Conservation (phyloP, 2,329 filamentous ascomycete genomes). For the Alternaria sp. region DNA sequence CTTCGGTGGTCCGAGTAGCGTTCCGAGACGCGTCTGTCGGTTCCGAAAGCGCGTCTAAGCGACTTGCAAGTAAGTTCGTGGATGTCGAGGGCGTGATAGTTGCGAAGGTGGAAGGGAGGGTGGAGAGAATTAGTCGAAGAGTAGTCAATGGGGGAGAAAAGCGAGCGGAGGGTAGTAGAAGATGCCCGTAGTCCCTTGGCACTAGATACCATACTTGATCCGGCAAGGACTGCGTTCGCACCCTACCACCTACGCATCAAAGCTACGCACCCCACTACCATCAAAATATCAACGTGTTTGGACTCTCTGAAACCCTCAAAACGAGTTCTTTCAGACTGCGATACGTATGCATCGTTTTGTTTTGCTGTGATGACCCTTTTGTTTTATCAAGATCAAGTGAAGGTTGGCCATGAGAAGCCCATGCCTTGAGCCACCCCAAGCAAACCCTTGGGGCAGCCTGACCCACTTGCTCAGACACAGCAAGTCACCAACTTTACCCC, state of each 20-base stretch:
- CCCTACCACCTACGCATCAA: slow-evolving; percentile 36
- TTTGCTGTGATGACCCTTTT: slow-evolving; percentile 9
- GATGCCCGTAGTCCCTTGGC: slow-evolving; percentile 30
- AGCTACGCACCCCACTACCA: slow-evolving; percentile 40
- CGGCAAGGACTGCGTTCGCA: slow-evolving; percentile 38
- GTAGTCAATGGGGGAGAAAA: slow-evolving; percentile 43
- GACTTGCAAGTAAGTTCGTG: slow-evolving; percentile 39
- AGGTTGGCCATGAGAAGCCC: slow-evolving; percentile 24
- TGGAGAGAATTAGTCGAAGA: slow-evolving; percentile 46
- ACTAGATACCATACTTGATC: slow-evolving; percentile 34
- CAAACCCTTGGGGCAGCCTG: slow-evolving; percentile 38
- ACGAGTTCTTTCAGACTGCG: slow-evolving; percentile 21
- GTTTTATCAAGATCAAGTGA: slow-evolving; percentile 17
- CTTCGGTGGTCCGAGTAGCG: slow-evolving; percentile 39
- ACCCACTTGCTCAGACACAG: slow-evolving; percentile 41
- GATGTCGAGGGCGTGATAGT: slow-evolving; percentile 37
- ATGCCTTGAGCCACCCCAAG: slow-evolving; percentile 41
- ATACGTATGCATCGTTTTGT: slow-evolving; percentile 17
- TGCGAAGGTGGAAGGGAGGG: slow-evolving; percentile 37
- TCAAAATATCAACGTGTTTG: slow-evolving; percentile 64
- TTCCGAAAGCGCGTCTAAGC: slow-evolving; percentile 55
- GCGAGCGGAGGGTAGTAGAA: slow-evolving; percentile 39
- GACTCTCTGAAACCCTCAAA: slow-evolving; percentile 68
- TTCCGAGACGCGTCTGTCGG: slow-evolving; percentile 50
- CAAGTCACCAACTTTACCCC: slow-evolving; percentile 14